Evolutionary conservation across 108 stramenopile genomes (phyloP).

Genomic region (Skeletonema grethae): DNA sequence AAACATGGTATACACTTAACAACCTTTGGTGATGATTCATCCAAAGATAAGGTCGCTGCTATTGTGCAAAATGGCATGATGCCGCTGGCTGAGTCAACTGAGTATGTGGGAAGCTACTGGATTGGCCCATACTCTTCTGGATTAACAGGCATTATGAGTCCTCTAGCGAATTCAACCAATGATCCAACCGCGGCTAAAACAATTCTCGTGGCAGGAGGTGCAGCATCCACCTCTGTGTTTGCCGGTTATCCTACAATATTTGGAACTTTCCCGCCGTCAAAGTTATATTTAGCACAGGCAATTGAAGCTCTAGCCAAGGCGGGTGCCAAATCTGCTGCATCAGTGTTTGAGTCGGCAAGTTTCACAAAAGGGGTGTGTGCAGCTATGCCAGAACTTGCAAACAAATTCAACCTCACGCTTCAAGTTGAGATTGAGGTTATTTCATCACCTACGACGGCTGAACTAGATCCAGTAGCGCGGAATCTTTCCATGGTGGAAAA

Average conservation of each 20-base stretch:
- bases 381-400: conserved; percentile 10
- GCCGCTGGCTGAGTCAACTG: background rate
- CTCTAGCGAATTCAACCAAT: background rate
- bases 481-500: conserved; percentile 5
- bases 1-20: background rate
- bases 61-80: background rate
- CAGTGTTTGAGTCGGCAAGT: conserved; percentile 5
- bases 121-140: conserved; percentile 11
- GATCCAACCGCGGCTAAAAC: background rate
- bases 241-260: conserved; percentile 8
- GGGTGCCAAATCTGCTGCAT: background rate
- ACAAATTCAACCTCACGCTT: background rate
- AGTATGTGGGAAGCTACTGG: background rate
- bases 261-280: conserved; percentile 10
- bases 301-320: conserved; percentile 10
- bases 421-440: conserved; percentile 4
- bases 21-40: conserved; percentile 9
- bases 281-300: conserved; percentile 4
- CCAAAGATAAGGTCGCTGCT: background rate
- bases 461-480: conserved; percentile 2
- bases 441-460: conserved; percentile 1
- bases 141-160: conserved; percentile 5
- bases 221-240: background rate
- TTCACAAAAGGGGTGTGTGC: background rate
- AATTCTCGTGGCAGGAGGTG: conserved; percentile 6